Conservation (phyloP, 768 basidiomycete species). For the Phylloporus arenicola region DNA sequence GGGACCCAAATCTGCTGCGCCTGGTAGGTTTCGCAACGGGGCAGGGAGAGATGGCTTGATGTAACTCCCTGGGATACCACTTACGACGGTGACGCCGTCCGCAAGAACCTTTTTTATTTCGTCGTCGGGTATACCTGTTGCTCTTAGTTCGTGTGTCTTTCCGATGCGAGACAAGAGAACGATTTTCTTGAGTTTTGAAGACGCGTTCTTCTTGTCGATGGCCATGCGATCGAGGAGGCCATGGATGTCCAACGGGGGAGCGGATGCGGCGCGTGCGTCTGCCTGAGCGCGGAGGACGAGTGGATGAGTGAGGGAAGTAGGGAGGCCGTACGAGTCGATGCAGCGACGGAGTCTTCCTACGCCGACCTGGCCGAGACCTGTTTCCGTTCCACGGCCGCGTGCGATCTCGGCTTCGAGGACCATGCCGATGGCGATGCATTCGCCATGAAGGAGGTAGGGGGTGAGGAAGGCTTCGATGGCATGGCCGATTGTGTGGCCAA, state of each 20-base stretch:
- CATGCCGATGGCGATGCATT: conserved; percentile 95
- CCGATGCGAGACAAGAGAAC: conserved; percentile 90
- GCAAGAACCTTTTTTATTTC: conserved; percentile 79
- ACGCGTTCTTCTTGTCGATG: conserved; percentile 97
- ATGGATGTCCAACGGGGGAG: conserved; percentile 50
- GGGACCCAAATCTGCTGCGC: conserved; percentile 7
- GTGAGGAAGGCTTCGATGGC: conserved; percentile 96
- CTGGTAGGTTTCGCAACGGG: conserved; percentile 25
- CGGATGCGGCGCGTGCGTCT: conserved; percentile 16
- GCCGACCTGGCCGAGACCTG: conserved; percentile 79
- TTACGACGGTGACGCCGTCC: conserved; percentile 71
- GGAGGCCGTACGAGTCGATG: conserved; percentile 87
- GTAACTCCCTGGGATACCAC: conserved; percentile 47
- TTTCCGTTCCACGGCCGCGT: conserved; percentile 61
- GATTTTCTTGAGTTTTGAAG: conserved; percentile 79
- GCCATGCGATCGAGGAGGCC: conserved; percentile 89
- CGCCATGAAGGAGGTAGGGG: conserved; percentile 90
- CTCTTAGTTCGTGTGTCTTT: conserved; percentile 86
- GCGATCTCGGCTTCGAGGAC: conserved; percentile 95
- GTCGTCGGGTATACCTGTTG: conserved; percentile 76
- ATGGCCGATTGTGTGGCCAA: conserved; percentile 97
- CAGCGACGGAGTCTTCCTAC: conserved; percentile 86
- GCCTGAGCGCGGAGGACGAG: conserved; percentile 43
- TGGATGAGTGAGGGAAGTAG: conserved; percentile 74
- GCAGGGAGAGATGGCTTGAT: conserved; percentile 43